Evolutionary conservation across 345 rosid species (phyloP), one percentile per base, ranked within the genome.

Genomic region (Lumnitzera racemosa): DNA sequence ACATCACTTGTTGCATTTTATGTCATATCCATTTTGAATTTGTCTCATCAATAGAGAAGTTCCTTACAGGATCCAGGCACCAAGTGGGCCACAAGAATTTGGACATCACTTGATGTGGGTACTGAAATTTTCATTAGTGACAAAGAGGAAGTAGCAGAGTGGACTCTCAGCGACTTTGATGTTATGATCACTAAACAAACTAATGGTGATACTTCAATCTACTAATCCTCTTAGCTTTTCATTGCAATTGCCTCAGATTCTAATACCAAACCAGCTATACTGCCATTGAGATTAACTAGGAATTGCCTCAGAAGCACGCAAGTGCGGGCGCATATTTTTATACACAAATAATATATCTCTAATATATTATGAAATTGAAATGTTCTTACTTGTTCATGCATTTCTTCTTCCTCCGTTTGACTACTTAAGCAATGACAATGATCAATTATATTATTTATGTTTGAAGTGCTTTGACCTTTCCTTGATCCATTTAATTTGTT

Each of bases 101-200:
- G 96, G 87, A 73, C 83, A 64, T 83, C 95, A 2, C 70, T 88
- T 3, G 84, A 88, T 66, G 56, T 64, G 67, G 95, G 91, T 51
- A 85, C 91, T 0, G 87, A 85, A 63, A 78, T 85, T 62, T 81
- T 77, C 48, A 61, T 74, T 11, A 78, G 78, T 36, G 31, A 61
- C 55, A 61, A 72, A 70, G 75, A 75, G 24, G 86, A 79, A 61
- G 70, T 59, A 49, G 87, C 86, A 49, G 91, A 88, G 59, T 81
- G 91, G 87, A 56, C 71, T 49, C 58, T 84, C 54, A 73, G 81
- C 50, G 89, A 83, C 59, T 85, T 85, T 13, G 78, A 85, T 56
- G 83, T 85, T 58, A 56, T 76, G 51, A 20, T 81, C 20, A 62
- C 76, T 10, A 36, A 13, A 13, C 46, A 9, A 17, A 10, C 25